Evolutionary conservation across 306 rosid species (phyloP).

Genomic region (Dryas drummondii): DNA sequence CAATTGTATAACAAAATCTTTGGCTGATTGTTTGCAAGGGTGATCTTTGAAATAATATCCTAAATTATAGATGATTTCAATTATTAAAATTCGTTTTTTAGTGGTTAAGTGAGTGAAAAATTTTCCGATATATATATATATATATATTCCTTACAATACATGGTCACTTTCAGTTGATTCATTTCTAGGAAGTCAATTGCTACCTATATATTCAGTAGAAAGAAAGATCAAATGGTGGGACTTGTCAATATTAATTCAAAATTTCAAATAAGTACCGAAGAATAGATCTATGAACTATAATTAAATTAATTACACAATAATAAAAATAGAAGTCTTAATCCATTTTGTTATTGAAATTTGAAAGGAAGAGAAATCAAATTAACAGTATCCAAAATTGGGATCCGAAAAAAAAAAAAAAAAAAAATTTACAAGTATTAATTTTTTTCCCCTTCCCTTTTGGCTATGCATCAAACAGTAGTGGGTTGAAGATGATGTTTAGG

Average conservation of each 20-base stretch:
- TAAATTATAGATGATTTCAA: too few species aligned
- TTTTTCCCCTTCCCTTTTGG: background rate
- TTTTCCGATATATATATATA: too few species aligned
- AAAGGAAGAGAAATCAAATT: constrained; percentile 15
- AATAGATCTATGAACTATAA: constrained; percentile 1
- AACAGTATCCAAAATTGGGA: constrained; percentile 12
- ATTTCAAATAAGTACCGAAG: background rate
- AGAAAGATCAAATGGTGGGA: background rate
- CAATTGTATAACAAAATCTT: too few species aligned
- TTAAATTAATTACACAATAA: background rate
- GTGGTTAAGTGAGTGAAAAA: too few species aligned
- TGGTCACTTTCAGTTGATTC: too few species aligned
- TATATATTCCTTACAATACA: too few species aligned
- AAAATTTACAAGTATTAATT: background rate
- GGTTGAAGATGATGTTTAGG: constrained; percentile 50
- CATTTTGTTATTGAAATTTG: background rate
- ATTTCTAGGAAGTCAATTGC: too few species aligned
- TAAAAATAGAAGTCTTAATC: background rate
- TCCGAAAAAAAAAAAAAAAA: background rate
- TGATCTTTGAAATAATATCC: too few species aligned
- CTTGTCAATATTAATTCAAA: background rate
- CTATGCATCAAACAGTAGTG: constrained; percentile 49
- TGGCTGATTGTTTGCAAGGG: too few species aligned
- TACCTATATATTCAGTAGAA: too few species aligned
- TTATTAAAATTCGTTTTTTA: too few species aligned